A percentile compares a stretch with the other conserved stretches of the same genome.
phyloP scores from a whole-genome alignment of 1,139 yeast species.

The Pichia sp. region DNA sequence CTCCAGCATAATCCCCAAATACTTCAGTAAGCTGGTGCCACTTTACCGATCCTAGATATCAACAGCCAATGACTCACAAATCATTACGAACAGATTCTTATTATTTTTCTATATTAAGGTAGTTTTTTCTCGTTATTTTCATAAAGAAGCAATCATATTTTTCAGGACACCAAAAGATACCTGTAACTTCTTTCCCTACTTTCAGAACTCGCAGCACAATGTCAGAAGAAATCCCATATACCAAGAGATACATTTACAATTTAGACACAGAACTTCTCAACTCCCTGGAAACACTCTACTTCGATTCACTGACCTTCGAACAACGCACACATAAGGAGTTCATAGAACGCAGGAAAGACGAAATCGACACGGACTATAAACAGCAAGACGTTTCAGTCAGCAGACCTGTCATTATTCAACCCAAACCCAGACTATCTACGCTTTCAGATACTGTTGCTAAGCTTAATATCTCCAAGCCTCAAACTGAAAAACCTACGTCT shows the following conservation, averaged over 20 bases:
- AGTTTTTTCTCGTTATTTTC: no score
- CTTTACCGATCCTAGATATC: no score
- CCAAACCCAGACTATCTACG: conserved; percentile 1
- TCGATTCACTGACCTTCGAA: conserved; percentile 41
- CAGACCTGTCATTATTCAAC: conserved; percentile 3
- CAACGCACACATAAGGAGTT: conserved; percentile 18
- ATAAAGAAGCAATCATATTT: no score
- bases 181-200: no score
- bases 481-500: conserved; percentile 17
- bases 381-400: background rate
- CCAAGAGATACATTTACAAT: conserved; percentile 45
- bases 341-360: conserved; percentile 10
- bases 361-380: conserved; percentile 11
- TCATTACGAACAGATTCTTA: no score
- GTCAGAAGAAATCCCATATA: conserved; percentile 22
- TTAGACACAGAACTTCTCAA: conserved; percentile 35
- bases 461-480: conserved; percentile 31
- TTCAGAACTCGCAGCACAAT: background rate
- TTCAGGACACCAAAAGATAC: no score
- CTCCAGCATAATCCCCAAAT: no score
- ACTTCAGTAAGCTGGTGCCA: no score
- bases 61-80: no score
- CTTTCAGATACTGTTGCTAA: conserved; percentile 1
- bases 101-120: no score
- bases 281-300: conserved; percentile 46